phyloP scores from a whole-genome alignment of 2,329 filamentous ascomycete species.

The Monosporascus ibericus region DNA sequence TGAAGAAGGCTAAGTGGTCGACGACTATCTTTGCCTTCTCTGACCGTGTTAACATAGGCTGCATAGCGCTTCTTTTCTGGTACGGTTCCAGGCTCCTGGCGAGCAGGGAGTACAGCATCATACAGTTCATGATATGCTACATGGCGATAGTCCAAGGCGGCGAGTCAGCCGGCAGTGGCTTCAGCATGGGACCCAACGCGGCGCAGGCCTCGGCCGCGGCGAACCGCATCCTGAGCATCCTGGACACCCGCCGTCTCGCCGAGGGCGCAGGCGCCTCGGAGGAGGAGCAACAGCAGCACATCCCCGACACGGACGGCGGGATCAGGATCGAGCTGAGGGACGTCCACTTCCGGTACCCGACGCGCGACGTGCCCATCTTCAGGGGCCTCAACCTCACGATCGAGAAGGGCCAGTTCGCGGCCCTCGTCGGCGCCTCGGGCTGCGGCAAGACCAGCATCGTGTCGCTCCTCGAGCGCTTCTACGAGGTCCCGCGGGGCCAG shows the following conservation, averaged over 20 bases:
- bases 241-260: conserved; percentile 36
- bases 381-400: conserved; percentile 57
- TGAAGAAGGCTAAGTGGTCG: conserved; percentile 53
- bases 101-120: conserved; percentile 38
- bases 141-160: conserved; percentile 63
- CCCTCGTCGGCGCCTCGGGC: conserved; percentile 63
- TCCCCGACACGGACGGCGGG: conserved; percentile 41
- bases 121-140: conserved; percentile 52
- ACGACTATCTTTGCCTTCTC: conserved; percentile 63
- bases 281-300: conserved; percentile 19
- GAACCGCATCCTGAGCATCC: conserved; percentile 51
- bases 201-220: conserved; percentile 54
- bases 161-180: conserved; percentile 60
- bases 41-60: conserved; percentile 58
- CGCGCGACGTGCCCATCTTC: conserved; percentile 51
- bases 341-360: conserved; percentile 56
- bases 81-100: conserved; percentile 58
- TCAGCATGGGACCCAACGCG: conserved; percentile 61
- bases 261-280: conserved; percentile 10
- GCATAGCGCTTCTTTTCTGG: conserved; percentile 61
- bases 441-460: conserved; percentile 71
- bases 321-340: conserved; percentile 51
- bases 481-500: conserved; percentile 57
- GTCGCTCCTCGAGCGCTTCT: conserved; percentile 61
- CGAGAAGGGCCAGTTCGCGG: conserved; percentile 63